Base-by-base conservation (phyloP, 2,329 filamentous ascomycete species). In the Calonectria hongkongensis region DNA sequence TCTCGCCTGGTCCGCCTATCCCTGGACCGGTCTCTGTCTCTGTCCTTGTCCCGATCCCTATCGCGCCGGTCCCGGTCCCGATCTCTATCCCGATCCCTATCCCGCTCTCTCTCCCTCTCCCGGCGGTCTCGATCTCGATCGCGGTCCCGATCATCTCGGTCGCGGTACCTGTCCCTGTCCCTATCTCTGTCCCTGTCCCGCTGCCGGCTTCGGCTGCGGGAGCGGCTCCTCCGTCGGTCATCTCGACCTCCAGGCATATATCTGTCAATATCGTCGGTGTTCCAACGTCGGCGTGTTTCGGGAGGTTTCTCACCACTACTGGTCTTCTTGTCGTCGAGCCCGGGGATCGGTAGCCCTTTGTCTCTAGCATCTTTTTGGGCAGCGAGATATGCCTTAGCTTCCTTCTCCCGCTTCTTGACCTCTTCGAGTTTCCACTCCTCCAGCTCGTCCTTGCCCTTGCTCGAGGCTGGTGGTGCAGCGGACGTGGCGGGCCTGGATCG, bases 331-430 rank as follows among this genome's bases (percentile, higher is more conserved):
- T 90, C 89, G 66, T 90, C 88, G n/a, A 90, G 84, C n/a, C 89
- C 88, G 0, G 89, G 89, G 25, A 91, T 82, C 1, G 90, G 89
- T 48, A 91, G 81, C 10, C 90, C 90, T 79, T 92, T 92, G 60
- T 87, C 87, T 36, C 89, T 86, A 39, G 91, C 90, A 75, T 92
- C 90, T 73, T 89, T 89, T 76, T 92, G 90, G 3, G 90, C 90
- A 8, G 90, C 90, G 45, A 92, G 84, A 76, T 92, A 93, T 5
- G 90, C 90, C 80, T 92, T 92, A 47, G 91, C 91, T 81, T 92
- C 91, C 74, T 88, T 88, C 80, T 92, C 90, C 64, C 91, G 88
- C 79, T 91, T 90, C 80, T 87, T 89, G 66, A 91, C 90, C 77
- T 92, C 90, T 71, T 89, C 88, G 75, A 89, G 88, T 80, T 92